Base-by-base conservation (phyloP, 305 asterid species). In the Fraxinus paxiana region DNA sequence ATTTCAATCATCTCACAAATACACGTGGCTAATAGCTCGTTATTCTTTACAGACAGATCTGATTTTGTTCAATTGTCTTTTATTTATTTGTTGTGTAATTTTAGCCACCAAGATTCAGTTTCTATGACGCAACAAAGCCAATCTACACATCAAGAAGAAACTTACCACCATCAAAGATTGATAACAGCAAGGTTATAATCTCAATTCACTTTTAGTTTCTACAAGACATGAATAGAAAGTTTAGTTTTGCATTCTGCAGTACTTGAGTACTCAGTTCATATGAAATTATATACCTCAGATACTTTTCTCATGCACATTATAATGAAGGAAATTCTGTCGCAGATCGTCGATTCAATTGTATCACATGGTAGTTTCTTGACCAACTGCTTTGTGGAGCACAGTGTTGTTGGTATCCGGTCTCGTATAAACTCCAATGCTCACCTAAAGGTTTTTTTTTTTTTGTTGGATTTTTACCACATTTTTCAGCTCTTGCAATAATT, bases 101-200 rank as follows among this genome's bases (percentile, higher is more conserved):
- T 85, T 88, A 94, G 99, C 99, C 99, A 77, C 95, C 99, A 84
- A 88, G 91, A 77, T 96, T 96, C 87, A 96, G 99, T 86, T 96
- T 96, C 88, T 96, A 94, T 41, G 97, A 96, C 83, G 99, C 99
- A 46, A 26, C 90, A 86, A 94, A 94, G 89, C 99, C 99, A 77
- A 93, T 94, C 85, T 96, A 90, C 86, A 94, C 99, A 80, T 92
- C 98, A 76, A 86, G 96, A 85, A 92, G 99, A 88, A 92, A 95
- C 88, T 88, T 96, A 86, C 98, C 99, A 73, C 99, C 99, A 78
- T 96, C 99, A 76, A 88, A 90, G 81, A 91, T 96, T 1, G 97
- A 94, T 80, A 85, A 82, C 88, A 79, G 97, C 99, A 96, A 96
- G 98, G 99, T 95, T 70, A 82, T 22, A 43, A 37, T 80, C 59